A percentile compares a stretch with the other conserved stretches of the same genome.
Evolutionary conservation across 164 flowering plant species (phyloP).

Genomic region (Liriodendron chinense): DNA sequence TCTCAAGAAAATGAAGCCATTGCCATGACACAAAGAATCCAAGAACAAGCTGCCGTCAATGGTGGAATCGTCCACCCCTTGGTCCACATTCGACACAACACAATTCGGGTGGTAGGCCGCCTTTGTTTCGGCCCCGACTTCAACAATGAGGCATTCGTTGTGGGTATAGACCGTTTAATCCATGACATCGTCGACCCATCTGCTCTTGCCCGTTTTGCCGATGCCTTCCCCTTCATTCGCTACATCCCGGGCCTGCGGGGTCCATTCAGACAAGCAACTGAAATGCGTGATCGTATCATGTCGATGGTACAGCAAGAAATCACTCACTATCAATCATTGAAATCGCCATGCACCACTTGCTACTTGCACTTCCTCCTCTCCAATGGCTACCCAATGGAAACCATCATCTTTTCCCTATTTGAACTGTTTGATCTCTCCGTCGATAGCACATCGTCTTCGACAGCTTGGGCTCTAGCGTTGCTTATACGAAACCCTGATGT

Average conservation of each 20-base stretch:
- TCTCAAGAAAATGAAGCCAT: no score
- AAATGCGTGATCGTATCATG: conserved; percentile 2
- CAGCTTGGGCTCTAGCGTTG: conserved; percentile 19
- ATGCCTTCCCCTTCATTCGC: conserved; percentile 6
- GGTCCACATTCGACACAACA: no score
- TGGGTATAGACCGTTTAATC: background rate
- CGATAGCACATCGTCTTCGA: conserved; percentile 19
- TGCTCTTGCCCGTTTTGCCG: conserved; percentile 7
- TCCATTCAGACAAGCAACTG: background rate
- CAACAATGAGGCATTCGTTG: background rate
- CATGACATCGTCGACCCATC: conserved; percentile 7
- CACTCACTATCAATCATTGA: no score
- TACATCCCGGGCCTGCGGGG: conserved; percentile 12
- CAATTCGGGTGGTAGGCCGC: no score
- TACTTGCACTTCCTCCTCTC: conserved; percentile 20
- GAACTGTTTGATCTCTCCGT: conserved; percentile 13
- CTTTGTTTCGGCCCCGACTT: background rate
- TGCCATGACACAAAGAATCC: no score
- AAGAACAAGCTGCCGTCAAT: no score
- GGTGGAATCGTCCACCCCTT: no score
- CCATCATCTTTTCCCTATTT: conserved; percentile 10
- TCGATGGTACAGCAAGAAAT: conserved; percentile 9
- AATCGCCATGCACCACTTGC: conserved; percentile 1
- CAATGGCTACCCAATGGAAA: background rate
- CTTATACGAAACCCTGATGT: conserved; percentile 3